Evolutionary conservation across 371 early-diverging fungal genomes (phyloP).

Genomic region (Lichtheimia ramosa): DNA sequence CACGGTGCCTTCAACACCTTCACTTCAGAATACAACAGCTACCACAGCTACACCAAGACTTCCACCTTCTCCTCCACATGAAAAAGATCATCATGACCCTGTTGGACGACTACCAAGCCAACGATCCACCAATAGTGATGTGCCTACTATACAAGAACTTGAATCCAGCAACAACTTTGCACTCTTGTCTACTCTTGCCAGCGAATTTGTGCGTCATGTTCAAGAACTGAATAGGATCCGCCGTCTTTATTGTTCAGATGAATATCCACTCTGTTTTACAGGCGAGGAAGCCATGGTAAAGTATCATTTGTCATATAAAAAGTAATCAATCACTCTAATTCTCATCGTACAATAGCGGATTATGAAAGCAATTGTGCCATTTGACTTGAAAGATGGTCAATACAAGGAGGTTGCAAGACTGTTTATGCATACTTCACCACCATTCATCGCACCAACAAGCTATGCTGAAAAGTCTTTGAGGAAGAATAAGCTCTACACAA

Average conservation of each 20-base stretch:
- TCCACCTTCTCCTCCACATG: not conserved
- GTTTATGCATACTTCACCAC: slow-evolving; percentile 30
- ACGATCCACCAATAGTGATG: not conserved
- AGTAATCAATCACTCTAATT: no score
- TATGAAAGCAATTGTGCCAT: slow-evolving; percentile 25
- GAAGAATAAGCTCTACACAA: slow-evolving; percentile 34
- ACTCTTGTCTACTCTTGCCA: slow-evolving; percentile 5
- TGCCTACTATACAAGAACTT: not conserved
- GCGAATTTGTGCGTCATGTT: slow-evolving; percentile 21
- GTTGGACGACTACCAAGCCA: not conserved
- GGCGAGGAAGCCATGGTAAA: slow-evolving; percentile 44
- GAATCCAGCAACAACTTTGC: not conserved
- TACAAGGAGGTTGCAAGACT: slow-evolving; percentile 29
- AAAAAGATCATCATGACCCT: not conserved
- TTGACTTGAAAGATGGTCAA: slow-evolving; percentile 10
- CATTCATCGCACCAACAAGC: slow-evolving; percentile 31
- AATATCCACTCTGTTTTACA: slow-evolving; percentile 41
- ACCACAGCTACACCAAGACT: no score
- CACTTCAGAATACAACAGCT: no score
- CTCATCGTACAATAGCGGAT: slow-evolving; percentile 4
- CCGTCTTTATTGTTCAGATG: slow-evolving; percentile 31
- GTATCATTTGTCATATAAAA: not conserved
- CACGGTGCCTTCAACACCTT: no score
- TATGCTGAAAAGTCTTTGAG: slow-evolving; percentile 37
- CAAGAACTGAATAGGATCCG: slow-evolving; percentile 23